Percentiles rank a stretch among this genome's conserved stretches.
Evolutionary conservation across 2,329 filamentous ascomycete species (phyloP).

Genomic region (Ophiostoma pallidulum): DNA sequence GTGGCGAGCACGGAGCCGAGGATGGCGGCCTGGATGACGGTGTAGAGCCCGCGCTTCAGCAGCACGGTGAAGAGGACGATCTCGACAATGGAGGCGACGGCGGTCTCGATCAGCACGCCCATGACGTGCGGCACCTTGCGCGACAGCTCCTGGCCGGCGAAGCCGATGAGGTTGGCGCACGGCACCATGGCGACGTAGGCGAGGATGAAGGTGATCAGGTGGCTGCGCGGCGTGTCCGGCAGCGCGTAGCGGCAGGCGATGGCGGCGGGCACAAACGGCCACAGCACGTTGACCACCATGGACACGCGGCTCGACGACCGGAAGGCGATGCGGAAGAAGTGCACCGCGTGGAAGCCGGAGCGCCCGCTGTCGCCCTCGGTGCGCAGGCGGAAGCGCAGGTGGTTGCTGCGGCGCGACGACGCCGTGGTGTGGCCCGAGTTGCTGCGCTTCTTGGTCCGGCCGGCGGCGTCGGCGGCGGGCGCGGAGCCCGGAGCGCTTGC

Average conservation of each 20-base stretch:
- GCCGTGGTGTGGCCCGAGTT: background rate
- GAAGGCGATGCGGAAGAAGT: slow-evolving; percentile 56
- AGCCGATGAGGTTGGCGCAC: slow-evolving; percentile 65
- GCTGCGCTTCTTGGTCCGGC: background rate
- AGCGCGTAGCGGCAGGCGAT: slow-evolving; percentile 47
- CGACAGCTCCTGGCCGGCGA: slow-evolving; percentile 61
- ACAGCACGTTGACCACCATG: slow-evolving; percentile 58
- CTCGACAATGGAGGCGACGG: slow-evolving; percentile 66
- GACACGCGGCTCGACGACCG: slow-evolving; percentile 55
- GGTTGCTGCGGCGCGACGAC: background rate
- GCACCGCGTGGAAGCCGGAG: slow-evolving; percentile 51
- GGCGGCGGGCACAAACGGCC: slow-evolving; percentile 65
- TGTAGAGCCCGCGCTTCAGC: slow-evolving; percentile 43
- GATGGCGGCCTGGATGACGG: slow-evolving; percentile 76
- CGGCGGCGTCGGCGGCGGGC: too few relatives aligned
- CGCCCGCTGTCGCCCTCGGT: slow-evolving; percentile 57
- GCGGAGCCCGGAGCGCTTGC: too few relatives aligned
- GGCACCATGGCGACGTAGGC: slow-evolving; percentile 72
- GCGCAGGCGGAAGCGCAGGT: slow-evolving; percentile 13
- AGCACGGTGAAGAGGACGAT: slow-evolving; percentile 76
- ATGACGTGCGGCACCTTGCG: slow-evolving; percentile 67
- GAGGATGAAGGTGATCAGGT: slow-evolving; percentile 58
- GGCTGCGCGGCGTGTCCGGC: slow-evolving; percentile 26
- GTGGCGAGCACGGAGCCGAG: slow-evolving; percentile 77
- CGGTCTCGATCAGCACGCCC: slow-evolving; percentile 53